phyloP scores from a whole-genome alignment of 257 asterid genomes.

The Galeopsis tetrahit region DNA sequence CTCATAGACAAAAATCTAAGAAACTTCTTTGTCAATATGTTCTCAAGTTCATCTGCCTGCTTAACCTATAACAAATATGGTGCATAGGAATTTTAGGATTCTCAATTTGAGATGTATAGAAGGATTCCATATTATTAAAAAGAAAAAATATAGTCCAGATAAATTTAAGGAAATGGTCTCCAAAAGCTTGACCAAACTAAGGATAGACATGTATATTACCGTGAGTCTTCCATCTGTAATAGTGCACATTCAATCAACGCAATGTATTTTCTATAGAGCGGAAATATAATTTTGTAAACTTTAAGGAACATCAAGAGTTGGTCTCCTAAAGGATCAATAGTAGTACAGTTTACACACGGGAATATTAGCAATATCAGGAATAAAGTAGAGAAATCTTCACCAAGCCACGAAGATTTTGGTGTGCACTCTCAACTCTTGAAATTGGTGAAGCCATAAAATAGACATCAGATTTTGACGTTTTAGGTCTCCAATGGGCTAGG shows the following conservation, averaged over 20 bases:
- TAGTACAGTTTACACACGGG: background rate
- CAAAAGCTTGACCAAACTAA: conserved; percentile 12
- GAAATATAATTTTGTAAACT: background rate
- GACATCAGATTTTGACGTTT: conserved; percentile 2
- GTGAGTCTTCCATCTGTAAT: background rate
- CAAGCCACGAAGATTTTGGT: conserved; percentile 17
- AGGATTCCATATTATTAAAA: conserved; percentile 7
- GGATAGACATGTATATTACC: background rate
- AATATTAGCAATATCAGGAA: background rate
- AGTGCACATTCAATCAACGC: background rate
- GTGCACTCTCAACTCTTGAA: conserved; percentile 13
- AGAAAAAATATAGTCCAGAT: conserved; percentile 7
- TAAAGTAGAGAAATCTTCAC: background rate
- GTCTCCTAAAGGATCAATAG: conserved; percentile 1
- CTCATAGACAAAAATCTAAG: conserved; percentile 97
- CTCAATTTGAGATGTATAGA: conserved; percentile 15
- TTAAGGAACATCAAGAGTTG: conserved; percentile 20
- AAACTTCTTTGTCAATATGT: conserved; percentile 90
- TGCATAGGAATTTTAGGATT: conserved; percentile 18
- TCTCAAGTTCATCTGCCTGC: conserved; percentile 98
- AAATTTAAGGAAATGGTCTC: background rate
- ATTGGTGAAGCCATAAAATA: conserved; percentile 9
- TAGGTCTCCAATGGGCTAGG: conserved; percentile 2
- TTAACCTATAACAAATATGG: conserved; percentile 63
- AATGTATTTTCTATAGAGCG: background rate